Conservation (phyloP, 139 green algal genomes). For the Astrephomene gubernaculifera region DNA sequence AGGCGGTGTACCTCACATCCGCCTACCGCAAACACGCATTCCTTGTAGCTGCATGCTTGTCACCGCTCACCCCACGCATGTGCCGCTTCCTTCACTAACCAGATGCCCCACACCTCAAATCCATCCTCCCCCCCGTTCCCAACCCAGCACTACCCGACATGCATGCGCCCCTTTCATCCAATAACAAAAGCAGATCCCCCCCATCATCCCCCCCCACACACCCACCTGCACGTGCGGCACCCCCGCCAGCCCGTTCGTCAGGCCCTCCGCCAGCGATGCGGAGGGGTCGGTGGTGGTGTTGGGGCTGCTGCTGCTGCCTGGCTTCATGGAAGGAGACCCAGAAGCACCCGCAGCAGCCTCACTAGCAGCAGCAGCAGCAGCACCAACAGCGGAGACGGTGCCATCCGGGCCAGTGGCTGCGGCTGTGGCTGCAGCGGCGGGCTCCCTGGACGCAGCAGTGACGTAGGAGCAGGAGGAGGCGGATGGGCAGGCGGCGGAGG, state of each 20-base stretch:
- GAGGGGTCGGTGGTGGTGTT: too few relatives aligned
- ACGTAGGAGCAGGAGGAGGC: too few relatives aligned
- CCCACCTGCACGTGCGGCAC: constrained; percentile 22
- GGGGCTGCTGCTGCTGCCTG: too few relatives aligned
- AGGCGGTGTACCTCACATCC: too few relatives aligned
- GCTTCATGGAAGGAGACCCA: too few relatives aligned
- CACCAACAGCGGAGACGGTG: too few relatives aligned
- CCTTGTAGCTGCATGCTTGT: not conserved
- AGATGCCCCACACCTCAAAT: not conserved
- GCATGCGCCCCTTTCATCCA: not conserved
- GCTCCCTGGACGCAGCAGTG: too few relatives aligned
- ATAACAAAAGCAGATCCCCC: not conserved
- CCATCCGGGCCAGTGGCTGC: too few relatives aligned
- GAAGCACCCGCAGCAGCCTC: too few relatives aligned
- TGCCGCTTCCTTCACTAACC: not conserved
- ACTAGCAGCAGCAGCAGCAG: too few relatives aligned
- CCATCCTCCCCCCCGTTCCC: not conserved
- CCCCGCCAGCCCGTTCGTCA: constrained; percentile 15
- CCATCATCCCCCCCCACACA: not conserved
- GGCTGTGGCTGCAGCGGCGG: too few relatives aligned
- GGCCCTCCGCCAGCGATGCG: not conserved
- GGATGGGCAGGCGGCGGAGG: not conserved
- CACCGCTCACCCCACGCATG: not conserved
- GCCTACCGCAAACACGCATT: too few relatives aligned
- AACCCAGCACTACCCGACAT: not conserved